Evolutionary conservation across 73 alveolate species (phyloP).

Genomic region (Durusdinium trenchii): DNA sequence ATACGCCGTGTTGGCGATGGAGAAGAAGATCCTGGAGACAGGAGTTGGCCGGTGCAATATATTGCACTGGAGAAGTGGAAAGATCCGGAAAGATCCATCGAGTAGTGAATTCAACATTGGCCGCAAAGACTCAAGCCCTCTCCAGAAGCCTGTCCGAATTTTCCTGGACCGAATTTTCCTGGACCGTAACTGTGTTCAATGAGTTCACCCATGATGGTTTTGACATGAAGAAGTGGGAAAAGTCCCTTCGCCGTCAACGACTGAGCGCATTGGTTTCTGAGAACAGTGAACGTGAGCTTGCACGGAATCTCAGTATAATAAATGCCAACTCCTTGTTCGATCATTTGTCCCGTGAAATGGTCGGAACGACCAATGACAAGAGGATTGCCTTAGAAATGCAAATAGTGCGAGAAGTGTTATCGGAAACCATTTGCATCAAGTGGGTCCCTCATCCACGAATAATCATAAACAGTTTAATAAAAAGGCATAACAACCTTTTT

Average conservation of each 20-base stretch:
- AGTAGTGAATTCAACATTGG: neutral
- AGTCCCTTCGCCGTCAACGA: neutral
- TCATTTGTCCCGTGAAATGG: neutral
- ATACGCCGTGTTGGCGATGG: neutral
- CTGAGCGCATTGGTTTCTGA: neutral
- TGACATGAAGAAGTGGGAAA: neutral
- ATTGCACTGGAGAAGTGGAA: neutral
- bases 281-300: neutral
- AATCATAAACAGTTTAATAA: neutral
- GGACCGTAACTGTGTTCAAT: neutral
- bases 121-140: neutral
- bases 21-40: neutral
- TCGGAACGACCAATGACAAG: neutral
- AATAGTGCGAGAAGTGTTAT: neutral
- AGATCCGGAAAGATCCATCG: neutral
- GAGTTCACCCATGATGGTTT: neutral
- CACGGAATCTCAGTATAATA: neutral
- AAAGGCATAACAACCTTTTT: neutral
- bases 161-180: neutral
- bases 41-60: neutral
- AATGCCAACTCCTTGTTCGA: neutral
- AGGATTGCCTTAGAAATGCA: neutral
- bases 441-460: slow-evolving; percentile 27
- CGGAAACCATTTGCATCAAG: neutral
- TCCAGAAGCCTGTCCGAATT: neutral